phyloP scores from a whole-genome alignment of 2,329 filamentous ascomycete genomes.

The Pseudocercospora crystallina region DNA sequence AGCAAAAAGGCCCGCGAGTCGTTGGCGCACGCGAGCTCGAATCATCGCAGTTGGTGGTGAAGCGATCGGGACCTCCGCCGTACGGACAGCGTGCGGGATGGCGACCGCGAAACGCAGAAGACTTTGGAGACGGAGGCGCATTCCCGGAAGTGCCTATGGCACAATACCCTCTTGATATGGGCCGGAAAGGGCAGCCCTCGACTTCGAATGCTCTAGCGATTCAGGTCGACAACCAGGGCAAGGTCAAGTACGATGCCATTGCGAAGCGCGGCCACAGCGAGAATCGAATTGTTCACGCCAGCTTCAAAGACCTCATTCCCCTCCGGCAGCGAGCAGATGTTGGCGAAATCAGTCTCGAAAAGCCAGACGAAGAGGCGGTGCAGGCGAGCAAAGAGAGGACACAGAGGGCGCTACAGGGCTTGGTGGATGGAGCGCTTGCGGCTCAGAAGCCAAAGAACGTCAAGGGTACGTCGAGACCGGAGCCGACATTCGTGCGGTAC shows the following conservation, averaged over 20 bases:
- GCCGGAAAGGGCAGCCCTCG: conserved; percentile 64
- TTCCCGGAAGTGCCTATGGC: conserved; percentile 93
- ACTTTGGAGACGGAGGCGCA: conserved; percentile 93
- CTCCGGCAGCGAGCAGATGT: conserved; percentile 89
- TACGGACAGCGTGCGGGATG: conserved; percentile 87
- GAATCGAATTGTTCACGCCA: conserved; percentile 83
- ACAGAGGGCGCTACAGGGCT: conserved; percentile 75
- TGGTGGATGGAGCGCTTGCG: conserved; percentile 82
- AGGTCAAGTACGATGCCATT: conserved; percentile 95
- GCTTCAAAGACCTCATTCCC: conserved; percentile 95
- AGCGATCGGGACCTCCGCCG: conserved; percentile 78
- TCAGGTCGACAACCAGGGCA: conserved; percentile 86
- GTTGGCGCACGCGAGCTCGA: conserved; percentile 77
- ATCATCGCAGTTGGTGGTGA: conserved; percentile 80
- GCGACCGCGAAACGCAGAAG: conserved; percentile 83
- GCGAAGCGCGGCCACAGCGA: conserved; percentile 84
- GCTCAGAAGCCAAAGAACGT: conserved; percentile 96
- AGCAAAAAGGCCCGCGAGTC: conserved; percentile 78
- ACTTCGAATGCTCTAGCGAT: conserved; percentile 86
- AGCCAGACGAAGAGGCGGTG: conserved; percentile 82
- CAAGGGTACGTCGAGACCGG: conserved; percentile 73
- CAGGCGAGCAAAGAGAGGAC: conserved; percentile 82
- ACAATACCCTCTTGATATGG: conserved; percentile 96
- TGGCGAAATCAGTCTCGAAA: conserved; percentile 82
- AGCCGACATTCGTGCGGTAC: conserved; percentile 92